Evolutionary conservation across 2,329 filamentous ascomycete species (phyloP).

Genomic region (Dactylellina cionopaga): DNA sequence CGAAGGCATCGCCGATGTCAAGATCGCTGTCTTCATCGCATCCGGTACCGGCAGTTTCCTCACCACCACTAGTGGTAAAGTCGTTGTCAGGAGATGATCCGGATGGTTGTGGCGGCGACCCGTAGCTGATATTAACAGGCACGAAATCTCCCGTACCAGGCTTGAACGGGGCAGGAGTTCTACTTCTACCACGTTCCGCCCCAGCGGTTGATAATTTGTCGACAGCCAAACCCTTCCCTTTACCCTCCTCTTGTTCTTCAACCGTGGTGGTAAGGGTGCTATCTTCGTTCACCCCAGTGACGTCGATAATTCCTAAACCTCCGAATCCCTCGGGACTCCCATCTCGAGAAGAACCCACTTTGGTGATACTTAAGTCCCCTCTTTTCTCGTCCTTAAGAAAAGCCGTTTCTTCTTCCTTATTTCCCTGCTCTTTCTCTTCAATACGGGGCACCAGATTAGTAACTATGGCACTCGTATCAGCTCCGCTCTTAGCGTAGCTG

Average conservation of each 20-base stretch:
- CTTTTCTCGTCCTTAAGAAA: slow-evolving; percentile 35
- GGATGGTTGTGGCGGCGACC: slow-evolving; percentile 35
- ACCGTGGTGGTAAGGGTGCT: not conserved
- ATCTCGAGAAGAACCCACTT: slow-evolving; percentile 12
- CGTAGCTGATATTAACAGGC: slow-evolving; percentile 48
- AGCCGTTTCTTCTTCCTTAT: slow-evolving; percentile 25
- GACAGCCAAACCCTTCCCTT: slow-evolving; percentile 18
- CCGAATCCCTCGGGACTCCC: slow-evolving; percentile 33
- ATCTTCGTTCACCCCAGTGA: slow-evolving; percentile 37
- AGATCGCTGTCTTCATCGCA: slow-evolving; percentile 36
- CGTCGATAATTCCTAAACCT: slow-evolving; percentile 34
- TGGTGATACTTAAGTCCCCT: slow-evolving; percentile 2
- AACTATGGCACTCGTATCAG: slow-evolving; percentile 6
- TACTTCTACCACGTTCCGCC: slow-evolving; percentile 52
- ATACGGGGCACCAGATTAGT: slow-evolving; percentile 10
- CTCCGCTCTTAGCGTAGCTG: slow-evolving; percentile 25
- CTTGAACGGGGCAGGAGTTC: slow-evolving; percentile 49
- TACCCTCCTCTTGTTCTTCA: slow-evolving; percentile 11
- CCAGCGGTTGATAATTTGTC: slow-evolving; percentile 28
- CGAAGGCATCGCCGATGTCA: slow-evolving; percentile 26
- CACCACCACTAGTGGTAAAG: slow-evolving; percentile 46
- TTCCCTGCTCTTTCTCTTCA: not conserved
- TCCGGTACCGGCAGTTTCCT: slow-evolving; percentile 47
- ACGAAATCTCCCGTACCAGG: slow-evolving; percentile 49
- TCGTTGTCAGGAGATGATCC: slow-evolving; percentile 38